Percentiles rank a stretch among this genome's conserved stretches.
Conservation (phyloP, 2,329 filamentous ascomycete species). For the Rhynchosporium agropyri region DNA sequence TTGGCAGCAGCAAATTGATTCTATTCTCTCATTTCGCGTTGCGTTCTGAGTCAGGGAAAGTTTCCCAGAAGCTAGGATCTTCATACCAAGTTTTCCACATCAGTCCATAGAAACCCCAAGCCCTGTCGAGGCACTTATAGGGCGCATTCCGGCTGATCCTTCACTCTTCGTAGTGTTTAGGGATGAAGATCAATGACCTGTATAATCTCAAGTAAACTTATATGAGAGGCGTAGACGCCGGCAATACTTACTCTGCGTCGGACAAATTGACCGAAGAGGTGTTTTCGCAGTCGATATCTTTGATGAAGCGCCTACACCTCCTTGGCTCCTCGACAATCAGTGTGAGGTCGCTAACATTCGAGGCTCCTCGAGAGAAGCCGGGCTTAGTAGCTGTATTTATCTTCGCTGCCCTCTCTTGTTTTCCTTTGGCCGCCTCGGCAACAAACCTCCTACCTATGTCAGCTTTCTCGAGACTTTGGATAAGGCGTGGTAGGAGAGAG, state of each 20-base stretch:
- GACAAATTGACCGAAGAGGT: constrained; percentile 18
- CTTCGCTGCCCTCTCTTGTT: constrained; percentile 1
- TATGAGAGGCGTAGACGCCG: background rate
- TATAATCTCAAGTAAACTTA: background rate
- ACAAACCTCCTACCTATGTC: constrained; percentile 17
- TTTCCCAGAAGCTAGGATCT: constrained; percentile 23
- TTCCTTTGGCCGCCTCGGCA: constrained; percentile 7
- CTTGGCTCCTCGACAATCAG: constrained; percentile 16
- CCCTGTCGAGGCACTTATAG: constrained; percentile 12
- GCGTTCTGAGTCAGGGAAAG: constrained; percentile 23
- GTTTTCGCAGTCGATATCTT: constrained; percentile 20
- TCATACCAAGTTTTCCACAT: constrained; percentile 25
- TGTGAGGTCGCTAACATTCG: constrained; percentile 23
- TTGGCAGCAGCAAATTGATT: constrained; percentile 17
- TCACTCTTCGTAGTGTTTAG: constrained; percentile 29
- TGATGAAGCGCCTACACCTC: constrained; percentile 5
- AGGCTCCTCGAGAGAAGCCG: constrained; percentile 8
- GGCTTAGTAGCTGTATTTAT: constrained; percentile 6
- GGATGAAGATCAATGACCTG: constrained; percentile 15
- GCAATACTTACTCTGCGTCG: constrained; percentile 5
- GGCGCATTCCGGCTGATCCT: constrained; percentile 20
- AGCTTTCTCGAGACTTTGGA: constrained; percentile 20
- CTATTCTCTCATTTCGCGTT: constrained; percentile 25
- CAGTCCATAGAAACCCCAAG: constrained; percentile 24
- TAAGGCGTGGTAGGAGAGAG: constrained; percentile 22